phyloP scores from a whole-genome alignment of 2,329 filamentous ascomycete genomes.

The Sarocladium oryzae region DNA sequence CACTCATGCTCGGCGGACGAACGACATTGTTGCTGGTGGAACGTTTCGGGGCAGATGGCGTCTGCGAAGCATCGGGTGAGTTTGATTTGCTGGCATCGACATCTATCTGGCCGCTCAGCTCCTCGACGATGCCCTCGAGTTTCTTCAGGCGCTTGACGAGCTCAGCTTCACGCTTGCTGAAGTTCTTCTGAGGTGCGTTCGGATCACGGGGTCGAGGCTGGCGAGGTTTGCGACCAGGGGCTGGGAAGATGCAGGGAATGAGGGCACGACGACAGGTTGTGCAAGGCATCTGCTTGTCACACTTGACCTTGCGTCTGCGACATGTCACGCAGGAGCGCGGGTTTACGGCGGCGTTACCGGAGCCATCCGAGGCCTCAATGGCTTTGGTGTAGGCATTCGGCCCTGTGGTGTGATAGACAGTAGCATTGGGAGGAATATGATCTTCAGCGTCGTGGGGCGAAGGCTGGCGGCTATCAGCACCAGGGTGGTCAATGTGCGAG shows the following conservation, averaged over 20 bases:
- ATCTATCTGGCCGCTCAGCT: conserved; percentile 58
- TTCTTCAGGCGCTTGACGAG: conserved; percentile 65
- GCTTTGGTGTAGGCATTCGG: conserved; percentile 30
- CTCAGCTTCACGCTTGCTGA: conserved; percentile 59
- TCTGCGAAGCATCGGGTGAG: conserved; percentile 13
- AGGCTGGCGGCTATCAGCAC: not conserved
- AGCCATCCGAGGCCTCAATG: conserved; percentile 26
- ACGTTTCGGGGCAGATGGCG: not conserved
- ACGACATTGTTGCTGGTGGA: not conserved
- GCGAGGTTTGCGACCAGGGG: conserved; percentile 65
- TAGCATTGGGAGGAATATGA: conserved; percentile 22
- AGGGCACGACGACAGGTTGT: conserved; percentile 66
- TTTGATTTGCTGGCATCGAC: conserved; percentile 34
- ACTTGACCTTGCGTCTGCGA: conserved; percentile 61
- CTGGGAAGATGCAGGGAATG: conserved; percentile 68
- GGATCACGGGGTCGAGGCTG: conserved; percentile 59
- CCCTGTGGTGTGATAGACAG: conserved; percentile 33
- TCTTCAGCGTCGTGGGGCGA: conserved; percentile 2
- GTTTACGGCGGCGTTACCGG: conserved; percentile 30
- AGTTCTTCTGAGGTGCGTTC: conserved; percentile 52
- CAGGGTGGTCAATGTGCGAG: not conserved
- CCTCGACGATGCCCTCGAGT: conserved; percentile 69
- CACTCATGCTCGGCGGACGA: not conserved
- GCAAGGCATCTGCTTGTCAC: conserved; percentile 72
- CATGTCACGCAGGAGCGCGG: conserved; percentile 45